Evolutionary conservation across 192 early-diverging fungal species (phyloP).

Genomic region (Backusella psychrophila): DNA sequence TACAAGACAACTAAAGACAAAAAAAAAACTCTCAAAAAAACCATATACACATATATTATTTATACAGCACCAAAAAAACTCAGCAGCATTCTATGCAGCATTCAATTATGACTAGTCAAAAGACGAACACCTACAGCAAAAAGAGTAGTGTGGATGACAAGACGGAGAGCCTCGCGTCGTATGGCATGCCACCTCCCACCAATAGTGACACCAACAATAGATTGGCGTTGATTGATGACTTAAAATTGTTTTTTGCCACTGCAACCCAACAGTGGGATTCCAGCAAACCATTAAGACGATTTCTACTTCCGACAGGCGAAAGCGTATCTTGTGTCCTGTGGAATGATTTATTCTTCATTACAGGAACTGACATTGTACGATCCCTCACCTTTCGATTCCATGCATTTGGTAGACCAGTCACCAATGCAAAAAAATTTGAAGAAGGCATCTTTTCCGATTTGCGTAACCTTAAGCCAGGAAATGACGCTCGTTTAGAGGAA

Average conservation of each 20-base stretch:
- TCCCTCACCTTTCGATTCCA: constrained; percentile 90
- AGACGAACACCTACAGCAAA: constrained; percentile 8
- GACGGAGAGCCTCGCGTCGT: background rate
- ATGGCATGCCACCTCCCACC: constrained; percentile 27
- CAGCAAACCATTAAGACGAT: constrained; percentile 55
- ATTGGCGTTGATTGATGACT: constrained; percentile 42
- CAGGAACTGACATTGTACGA: constrained; percentile 95
- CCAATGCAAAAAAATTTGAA: constrained; percentile 95
- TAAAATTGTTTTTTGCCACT: constrained; percentile 62
- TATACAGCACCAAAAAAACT: background rate
- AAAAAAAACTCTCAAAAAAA: constrained; percentile 1
- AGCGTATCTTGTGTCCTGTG: constrained; percentile 89
- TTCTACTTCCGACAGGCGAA: constrained; percentile 81
- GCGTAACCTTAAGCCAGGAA: constrained; percentile 91
- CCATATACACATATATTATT: background rate
- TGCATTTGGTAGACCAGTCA: constrained; percentile 83
- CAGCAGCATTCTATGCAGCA: constrained; percentile 8
- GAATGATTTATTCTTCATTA: constrained; percentile 93
- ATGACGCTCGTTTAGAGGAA: constrained; percentile 91
- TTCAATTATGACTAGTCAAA: constrained; percentile 14
- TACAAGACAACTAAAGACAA: constrained; percentile 8
- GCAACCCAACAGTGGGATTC: constrained; percentile 66
- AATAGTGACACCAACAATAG: constrained; percentile 17
- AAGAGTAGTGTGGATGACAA: constrained; percentile 3
- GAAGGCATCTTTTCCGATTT: constrained; percentile 97